Evolutionary conservation across 331 rosid genomes (phyloP).

Genomic region (Ulmus americana): DNA sequence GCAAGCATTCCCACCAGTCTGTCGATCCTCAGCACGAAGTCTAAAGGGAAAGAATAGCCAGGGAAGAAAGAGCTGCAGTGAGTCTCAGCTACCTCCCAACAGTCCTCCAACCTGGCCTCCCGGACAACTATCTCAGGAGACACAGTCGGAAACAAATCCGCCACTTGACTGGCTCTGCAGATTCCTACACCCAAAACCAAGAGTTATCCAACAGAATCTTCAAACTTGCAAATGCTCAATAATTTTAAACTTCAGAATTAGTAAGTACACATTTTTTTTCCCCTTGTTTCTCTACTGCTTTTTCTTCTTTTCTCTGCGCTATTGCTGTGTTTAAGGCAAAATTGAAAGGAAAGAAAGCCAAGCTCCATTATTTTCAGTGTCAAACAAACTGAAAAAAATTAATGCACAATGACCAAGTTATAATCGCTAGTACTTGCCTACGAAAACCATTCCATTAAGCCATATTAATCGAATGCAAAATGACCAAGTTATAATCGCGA

Average conservation of each 20-base stretch:
- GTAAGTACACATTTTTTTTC: neutral
- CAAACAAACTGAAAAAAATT: neutral
- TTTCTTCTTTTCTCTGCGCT: neutral
- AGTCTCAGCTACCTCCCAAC: constrained; percentile 99
- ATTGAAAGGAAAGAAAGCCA: neutral
- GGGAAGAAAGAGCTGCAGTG: constrained; percentile 99
- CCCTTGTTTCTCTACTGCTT: neutral
- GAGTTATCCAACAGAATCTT: constrained; percentile 14
- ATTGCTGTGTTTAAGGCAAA: neutral
- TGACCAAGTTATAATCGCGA: too few relatives aligned
- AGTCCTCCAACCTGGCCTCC: constrained; percentile 90
- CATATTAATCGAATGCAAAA: neutral
- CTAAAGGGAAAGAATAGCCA: constrained; percentile 74
- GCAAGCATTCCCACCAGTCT: constrained; percentile 80
- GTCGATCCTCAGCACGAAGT: constrained; percentile 77
- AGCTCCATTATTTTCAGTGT: neutral
- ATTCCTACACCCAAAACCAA: constrained; percentile 53
- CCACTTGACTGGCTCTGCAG: constrained; percentile 84
- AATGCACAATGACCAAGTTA: neutral
- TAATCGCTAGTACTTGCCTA: neutral
- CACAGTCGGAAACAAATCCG: constrained; percentile 63
- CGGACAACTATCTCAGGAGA: constrained; percentile 75
- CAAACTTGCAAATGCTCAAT: neutral
- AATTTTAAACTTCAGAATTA: neutral
- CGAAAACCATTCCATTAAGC: neutral